Evolutionary conservation across 148 eudicot genomes (phyloP), one percentile per base, ranked within the genome.

Genomic region (Chenopodium berlandieri): DNA sequence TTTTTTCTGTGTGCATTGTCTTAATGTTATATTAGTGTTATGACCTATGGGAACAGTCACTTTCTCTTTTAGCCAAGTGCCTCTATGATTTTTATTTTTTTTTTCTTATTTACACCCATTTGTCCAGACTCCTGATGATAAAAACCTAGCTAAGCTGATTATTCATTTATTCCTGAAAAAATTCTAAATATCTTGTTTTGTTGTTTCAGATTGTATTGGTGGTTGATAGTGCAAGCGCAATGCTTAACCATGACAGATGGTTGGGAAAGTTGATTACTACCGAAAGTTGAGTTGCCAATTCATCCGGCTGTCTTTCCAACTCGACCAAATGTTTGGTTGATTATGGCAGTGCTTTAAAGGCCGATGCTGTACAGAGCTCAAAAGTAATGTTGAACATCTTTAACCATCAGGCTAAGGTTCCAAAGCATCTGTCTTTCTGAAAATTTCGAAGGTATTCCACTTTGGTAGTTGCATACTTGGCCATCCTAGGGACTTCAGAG

Each of bases 201-300:
- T 63, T 60, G 4, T 34, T 82, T 82, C 93, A 95, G 98, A 92
- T 93, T 79, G 81, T 93, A 71, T 85, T 95, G 93, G 94, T 95
- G 86, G 95, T 93, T 78, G 97, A 95, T 86, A 92, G 94, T 83
- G 91, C 92, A n/a, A 88, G 91, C 83, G 86, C 98, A 3, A 88
- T 93, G 92, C 94, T 92, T 37, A 95, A 93, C 84, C 92, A 91
- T 80, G 98, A 95, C 86, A 93, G 98, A 84, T 87, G 85, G 86
- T 85, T 95, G 82, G 85, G 86, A 83, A 91, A 88, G 83, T 82
- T 88, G 65, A 82, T 73, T 44, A 71, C 76, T 23, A 54, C 78
- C 13, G 62, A 80, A 64, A 72, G 64, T 71, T 86, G 86, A 90
- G 68, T 30, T 58, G 52, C 12, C 14, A 73, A 20, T 17, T 54